These are phyloP conservation scores for Pythium insidiosum DNA, from an alignment of 352 stramenopile genomes.

Conservation along the genomic window DNA sequence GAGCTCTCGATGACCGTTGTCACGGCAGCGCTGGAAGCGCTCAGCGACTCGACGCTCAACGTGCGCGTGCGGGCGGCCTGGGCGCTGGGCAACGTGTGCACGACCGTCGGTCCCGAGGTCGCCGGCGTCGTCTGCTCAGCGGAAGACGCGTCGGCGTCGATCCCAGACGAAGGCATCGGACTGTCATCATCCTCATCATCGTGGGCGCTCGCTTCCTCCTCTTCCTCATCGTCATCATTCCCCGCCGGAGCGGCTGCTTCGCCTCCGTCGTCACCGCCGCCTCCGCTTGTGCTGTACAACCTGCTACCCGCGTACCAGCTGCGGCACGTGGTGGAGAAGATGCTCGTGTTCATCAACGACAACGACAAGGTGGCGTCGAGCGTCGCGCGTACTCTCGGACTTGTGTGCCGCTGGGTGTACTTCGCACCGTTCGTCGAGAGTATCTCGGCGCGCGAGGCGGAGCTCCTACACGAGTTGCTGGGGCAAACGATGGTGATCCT, in stretches of 20 bases:
- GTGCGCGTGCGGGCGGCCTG: slow-evolving; percentile 77
- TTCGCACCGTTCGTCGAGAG: slow-evolving; percentile 50
- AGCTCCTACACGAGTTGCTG: slow-evolving; percentile 43
- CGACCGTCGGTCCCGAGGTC: slow-evolving; percentile 55
- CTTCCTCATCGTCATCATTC: too few relatives aligned
- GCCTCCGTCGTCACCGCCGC: background rate
- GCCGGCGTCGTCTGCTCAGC: too few relatives aligned
- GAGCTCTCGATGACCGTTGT: slow-evolving; percentile 61
- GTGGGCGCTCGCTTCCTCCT: too few relatives aligned
- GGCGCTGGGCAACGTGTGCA: slow-evolving; percentile 83
- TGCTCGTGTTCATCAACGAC: slow-evolving; percentile 77
- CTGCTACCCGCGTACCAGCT: slow-evolving; percentile 57
- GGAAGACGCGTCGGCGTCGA: too few relatives aligned
- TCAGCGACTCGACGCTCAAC: slow-evolving; percentile 75
- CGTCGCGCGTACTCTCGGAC: slow-evolving; percentile 66
- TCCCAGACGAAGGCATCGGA: too few relatives aligned
- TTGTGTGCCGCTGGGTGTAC: slow-evolving; percentile 75
- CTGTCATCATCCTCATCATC: too few relatives aligned
- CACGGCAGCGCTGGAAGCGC: slow-evolving; percentile 44
- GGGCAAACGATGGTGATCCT: slow-evolving; percentile 63
- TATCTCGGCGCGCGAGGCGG: slow-evolving; percentile 19
- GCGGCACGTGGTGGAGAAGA: slow-evolving; percentile 69
- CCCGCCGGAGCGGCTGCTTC: too few relatives aligned
- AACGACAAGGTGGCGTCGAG: slow-evolving; percentile 88
- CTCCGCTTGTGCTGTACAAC: slow-evolving; percentile 41